phyloP scores from a whole-genome alignment of 2,329 filamentous ascomycete species.

The Aspergillus melleus region DNA sequence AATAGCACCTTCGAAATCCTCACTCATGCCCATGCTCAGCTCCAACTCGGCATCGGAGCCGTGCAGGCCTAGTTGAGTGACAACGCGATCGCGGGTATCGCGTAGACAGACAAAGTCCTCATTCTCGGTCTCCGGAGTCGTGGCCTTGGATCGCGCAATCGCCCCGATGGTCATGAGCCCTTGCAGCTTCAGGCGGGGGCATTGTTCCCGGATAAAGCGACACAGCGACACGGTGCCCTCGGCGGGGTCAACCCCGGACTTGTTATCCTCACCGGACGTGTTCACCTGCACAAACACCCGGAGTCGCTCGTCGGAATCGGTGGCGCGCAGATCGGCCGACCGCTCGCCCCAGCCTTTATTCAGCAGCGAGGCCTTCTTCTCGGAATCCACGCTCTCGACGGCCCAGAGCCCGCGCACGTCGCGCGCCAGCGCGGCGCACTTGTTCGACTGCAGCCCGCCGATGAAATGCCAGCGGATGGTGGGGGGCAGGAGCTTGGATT shows the following conservation, averaged over 20 bases:
- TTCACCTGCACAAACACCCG: conserved; percentile 91
- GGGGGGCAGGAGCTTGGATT: conserved; percentile 73
- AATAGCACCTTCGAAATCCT: conserved; percentile 90
- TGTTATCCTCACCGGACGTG: conserved; percentile 82
- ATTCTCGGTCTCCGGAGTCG: conserved; percentile 76
- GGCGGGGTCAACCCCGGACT: conserved; percentile 76
- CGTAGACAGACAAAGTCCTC: conserved; percentile 77
- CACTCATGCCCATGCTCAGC: conserved; percentile 98
- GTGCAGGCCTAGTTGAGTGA: conserved; percentile 57
- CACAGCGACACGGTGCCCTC: conserved; percentile 62
- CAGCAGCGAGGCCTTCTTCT: conserved; percentile 82
- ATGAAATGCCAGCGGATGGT: conserved; percentile 93
- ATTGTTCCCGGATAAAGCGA: conserved; percentile 66
- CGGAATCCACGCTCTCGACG: conserved; percentile 83
- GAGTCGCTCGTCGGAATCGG: conserved; percentile 49
- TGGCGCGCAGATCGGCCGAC: conserved; percentile 35
- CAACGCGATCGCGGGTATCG: conserved; percentile 70
- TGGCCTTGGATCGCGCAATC: conserved; percentile 77
- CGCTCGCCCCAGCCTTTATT: conserved; percentile 70
- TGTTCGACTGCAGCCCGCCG: conserved; percentile 87
- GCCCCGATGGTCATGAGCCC: conserved; percentile 98
- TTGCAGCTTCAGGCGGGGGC: conserved; percentile 70
- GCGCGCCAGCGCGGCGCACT: conserved; percentile 80
- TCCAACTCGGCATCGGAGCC: conserved; percentile 61
- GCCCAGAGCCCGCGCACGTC: conserved; percentile 86